A percentile compares a stretch with the other conserved stretches of the same genome.
These are phyloP conservation scores for Luzula sylvatica DNA, from an alignment of 176 grass and related monocot species.

Conservation along the genomic window DNA sequence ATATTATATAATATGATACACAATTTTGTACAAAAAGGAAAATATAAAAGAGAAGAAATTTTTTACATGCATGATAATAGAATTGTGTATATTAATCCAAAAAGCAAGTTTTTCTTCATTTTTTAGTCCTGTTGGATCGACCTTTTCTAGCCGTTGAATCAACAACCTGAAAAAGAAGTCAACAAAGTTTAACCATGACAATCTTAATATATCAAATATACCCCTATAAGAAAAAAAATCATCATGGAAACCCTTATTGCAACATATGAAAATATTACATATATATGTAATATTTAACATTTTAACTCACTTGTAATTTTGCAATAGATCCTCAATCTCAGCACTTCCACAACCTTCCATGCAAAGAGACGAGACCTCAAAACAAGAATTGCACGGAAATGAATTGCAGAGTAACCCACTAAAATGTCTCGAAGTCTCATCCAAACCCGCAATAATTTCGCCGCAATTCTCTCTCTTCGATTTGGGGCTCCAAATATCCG, in stretches of 20 bases:
- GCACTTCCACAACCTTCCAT: constrained; percentile 36
- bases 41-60: constrained; percentile 11
- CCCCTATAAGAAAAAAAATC: too few species aligned
- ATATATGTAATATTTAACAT: neutral
- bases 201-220: too few species aligned
- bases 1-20: neutral
- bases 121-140: constrained; percentile 55
- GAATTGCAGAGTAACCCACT: too few species aligned
- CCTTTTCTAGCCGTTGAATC: constrained; percentile 52
- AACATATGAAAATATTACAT: too few species aligned
- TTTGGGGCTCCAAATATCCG: constrained; percentile 61
- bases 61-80: constrained; percentile 99
- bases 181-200: neutral
- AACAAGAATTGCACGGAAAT: constrained; percentile 24
- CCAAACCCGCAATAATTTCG: constrained; percentile 35
- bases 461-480: constrained; percentile 54
- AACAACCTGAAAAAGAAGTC: constrained; percentile 39
- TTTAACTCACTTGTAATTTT: constrained; percentile 57
- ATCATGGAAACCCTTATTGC: too few species aligned
- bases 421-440: constrained; percentile 32
- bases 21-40: neutral
- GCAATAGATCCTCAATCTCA: constrained; percentile 49
- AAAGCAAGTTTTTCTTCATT: constrained; percentile 82
- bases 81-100: constrained; percentile 93
- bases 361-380: constrained; percentile 63